Conservation (phyloP, 208 protist genomes). For the Wallacemonas sp. region DNA sequence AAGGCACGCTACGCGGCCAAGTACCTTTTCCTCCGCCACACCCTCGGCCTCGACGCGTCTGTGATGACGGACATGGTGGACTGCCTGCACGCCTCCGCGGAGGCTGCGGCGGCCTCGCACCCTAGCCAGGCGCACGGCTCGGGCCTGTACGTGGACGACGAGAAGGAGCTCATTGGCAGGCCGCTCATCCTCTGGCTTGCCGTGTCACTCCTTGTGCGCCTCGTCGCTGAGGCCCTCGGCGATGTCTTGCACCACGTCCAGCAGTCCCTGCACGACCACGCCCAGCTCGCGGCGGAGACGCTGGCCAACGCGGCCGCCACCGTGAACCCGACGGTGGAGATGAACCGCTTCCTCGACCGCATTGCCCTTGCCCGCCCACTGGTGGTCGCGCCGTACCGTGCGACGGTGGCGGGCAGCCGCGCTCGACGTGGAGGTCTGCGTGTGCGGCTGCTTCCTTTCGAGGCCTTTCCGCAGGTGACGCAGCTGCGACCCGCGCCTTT, state of each 20-base stretch:
- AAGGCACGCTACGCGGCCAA: slow-evolving; percentile 68
- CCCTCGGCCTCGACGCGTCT: slow-evolving; percentile 48
- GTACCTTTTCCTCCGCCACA: slow-evolving; percentile 82
- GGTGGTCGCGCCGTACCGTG: slow-evolving; percentile 42
- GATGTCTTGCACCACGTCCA: slow-evolving; percentile 75
- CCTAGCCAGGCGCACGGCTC: neutral
- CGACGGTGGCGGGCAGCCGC: slow-evolving; percentile 38
- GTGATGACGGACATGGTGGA: slow-evolving; percentile 37
- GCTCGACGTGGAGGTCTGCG: slow-evolving; percentile 50
- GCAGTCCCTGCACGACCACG: slow-evolving; percentile 60
- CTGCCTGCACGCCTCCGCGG: slow-evolving; percentile 19
- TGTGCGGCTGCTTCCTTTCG: slow-evolving; percentile 77
- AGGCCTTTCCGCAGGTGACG: slow-evolving; percentile 69
- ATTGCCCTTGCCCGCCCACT: slow-evolving; percentile 28
- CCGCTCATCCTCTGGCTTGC: slow-evolving; percentile 72
- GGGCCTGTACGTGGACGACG: slow-evolving; percentile 31
- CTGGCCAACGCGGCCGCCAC: neutral
- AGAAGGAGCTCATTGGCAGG: slow-evolving; percentile 21
- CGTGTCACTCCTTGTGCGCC: slow-evolving; percentile 66
- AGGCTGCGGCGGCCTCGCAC: neutral
- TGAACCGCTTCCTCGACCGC: slow-evolving; percentile 29
- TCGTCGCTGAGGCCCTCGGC: slow-evolving; percentile 73
- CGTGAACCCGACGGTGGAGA: slow-evolving; percentile 29
- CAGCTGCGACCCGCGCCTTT: slow-evolving; percentile 57
- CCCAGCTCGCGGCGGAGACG: slow-evolving; percentile 55